Evolutionary conservation across 2,329 filamentous ascomycete species (phyloP).

Genomic region (Xylariaceae sp.): DNA sequence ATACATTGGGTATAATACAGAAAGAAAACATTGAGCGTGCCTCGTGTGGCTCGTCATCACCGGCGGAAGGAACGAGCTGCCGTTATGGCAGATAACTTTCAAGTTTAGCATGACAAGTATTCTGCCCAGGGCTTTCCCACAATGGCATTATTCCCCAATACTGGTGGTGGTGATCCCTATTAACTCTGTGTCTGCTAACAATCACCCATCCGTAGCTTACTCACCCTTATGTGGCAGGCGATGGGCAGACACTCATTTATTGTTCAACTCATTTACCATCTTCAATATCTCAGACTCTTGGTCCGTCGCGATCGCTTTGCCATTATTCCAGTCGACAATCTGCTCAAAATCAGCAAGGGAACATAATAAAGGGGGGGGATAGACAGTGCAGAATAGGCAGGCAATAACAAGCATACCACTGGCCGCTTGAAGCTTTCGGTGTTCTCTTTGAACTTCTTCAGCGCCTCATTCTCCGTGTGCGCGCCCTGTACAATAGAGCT

Average conservation of each 20-base stretch:
- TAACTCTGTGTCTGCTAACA: too few relatives aligned
- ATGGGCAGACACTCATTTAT: slow-evolving; percentile 13
- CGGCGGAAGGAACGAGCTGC: too few relatives aligned
- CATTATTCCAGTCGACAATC: slow-evolving; percentile 91
- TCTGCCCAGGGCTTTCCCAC: too few relatives aligned
- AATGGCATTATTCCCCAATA: too few relatives aligned
- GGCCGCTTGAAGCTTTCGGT: slow-evolving; percentile 66
- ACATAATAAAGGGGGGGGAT: slow-evolving; percentile 2
- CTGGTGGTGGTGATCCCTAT: too few relatives aligned
- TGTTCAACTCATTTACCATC: slow-evolving; percentile 58
- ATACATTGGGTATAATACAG: slow-evolving; percentile 13
- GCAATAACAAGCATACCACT: slow-evolving; percentile 61
- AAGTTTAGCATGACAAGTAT: too few relatives aligned
- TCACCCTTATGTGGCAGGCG: background rate
- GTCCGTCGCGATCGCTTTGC: slow-evolving; percentile 70
- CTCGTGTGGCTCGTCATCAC: too few relatives aligned
- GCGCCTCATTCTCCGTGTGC: slow-evolving; percentile 65
- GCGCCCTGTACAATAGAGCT: slow-evolving; percentile 66
- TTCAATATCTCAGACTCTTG: slow-evolving; percentile 86
- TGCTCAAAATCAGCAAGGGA: slow-evolving; percentile 21
- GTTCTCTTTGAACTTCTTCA: slow-evolving; percentile 71
- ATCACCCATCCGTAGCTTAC: too few relatives aligned
- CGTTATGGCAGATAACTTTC: too few relatives aligned
- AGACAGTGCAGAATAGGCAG: background rate
- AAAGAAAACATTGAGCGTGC: background rate